A percentile compares a stretch with the other conserved stretches of the same genome.
phyloP scores from a whole-genome alignment of 768 basidiomycete species.

The Candolleomyces efflorescens region DNA sequence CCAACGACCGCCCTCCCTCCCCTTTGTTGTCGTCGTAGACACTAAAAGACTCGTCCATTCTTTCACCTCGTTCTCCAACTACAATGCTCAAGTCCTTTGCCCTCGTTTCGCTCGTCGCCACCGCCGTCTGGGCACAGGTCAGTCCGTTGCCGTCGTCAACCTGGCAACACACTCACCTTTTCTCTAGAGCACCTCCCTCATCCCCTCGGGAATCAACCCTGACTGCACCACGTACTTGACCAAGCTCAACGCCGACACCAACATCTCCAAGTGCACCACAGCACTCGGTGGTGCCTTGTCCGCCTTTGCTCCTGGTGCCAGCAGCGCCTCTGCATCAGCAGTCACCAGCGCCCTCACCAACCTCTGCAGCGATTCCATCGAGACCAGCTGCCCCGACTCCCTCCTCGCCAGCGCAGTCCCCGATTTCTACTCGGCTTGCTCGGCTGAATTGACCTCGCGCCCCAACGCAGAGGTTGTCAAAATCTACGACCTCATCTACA shows the following conservation, averaged over 20 bases:
- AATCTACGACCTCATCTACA: conserved; percentile 80
- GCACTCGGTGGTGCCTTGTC: conserved; percentile 58
- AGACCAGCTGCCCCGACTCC: conserved; percentile 49
- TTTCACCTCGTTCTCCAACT: conserved; percentile 30
- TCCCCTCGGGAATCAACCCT: conserved; percentile 62
- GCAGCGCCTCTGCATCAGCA: conserved; percentile 36
- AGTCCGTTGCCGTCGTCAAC: conserved; percentile 22
- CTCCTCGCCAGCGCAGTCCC: conserved; percentile 59
- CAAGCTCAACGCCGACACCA: conserved; percentile 56
- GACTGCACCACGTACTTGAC: conserved; percentile 56
- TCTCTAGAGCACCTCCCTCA: conserved; percentile 40
- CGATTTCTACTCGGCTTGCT: conserved; percentile 69
- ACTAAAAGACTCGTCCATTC: conserved; percentile 46
- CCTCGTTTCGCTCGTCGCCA: conserved; percentile 45
- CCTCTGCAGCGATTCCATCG: conserved; percentile 49
- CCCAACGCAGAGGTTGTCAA: conserved; percentile 46
- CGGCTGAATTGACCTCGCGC: conserved; percentile 57
- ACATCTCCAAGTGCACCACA: conserved; percentile 56
- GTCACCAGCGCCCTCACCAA: conserved; percentile 48
- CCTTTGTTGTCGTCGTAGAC: conserved; percentile 30
- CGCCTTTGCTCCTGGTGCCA: conserved; percentile 43
- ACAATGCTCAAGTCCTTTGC: conserved; percentile 49
- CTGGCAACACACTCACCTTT: neutral
- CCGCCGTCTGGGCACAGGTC: conserved; percentile 48
- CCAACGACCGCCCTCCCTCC: conserved; percentile 15